Conservation (phyloP, 2,329 filamentous ascomycete species). For the Lecanicillium sp. region DNA sequence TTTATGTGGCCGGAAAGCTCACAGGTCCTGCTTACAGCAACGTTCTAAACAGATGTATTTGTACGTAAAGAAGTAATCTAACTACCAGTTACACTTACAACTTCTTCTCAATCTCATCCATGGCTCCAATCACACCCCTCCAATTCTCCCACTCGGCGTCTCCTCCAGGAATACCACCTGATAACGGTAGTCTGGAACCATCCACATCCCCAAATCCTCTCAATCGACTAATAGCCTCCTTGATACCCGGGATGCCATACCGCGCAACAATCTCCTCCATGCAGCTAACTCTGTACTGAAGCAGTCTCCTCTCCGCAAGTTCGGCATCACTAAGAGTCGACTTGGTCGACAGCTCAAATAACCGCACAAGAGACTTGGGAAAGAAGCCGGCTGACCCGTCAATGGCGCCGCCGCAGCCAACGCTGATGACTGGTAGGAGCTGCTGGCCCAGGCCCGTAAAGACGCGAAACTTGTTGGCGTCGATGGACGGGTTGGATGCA, state of each 20-base stretch:
- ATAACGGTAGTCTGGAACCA: conserved; percentile 50
- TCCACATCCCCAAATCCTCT: conserved; percentile 50
- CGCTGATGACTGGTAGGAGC: conserved; percentile 48
- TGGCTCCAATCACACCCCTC: conserved; percentile 32
- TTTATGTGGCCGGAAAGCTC: too few relatives aligned
- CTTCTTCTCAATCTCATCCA: conserved; percentile 33
- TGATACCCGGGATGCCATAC: conserved; percentile 56
- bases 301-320: conserved; percentile 38
- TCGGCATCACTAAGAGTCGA: conserved; percentile 26
- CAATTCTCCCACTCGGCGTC: conserved; percentile 49
- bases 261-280: conserved; percentile 54
- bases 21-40: too few relatives aligned
- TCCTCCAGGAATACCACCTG: conserved; percentile 48
- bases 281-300: conserved; percentile 54
- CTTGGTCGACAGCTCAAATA: conserved; percentile 40
- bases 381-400: conserved; percentile 56
- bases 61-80: too few relatives aligned
- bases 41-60: too few relatives aligned
- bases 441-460: conserved; percentile 61
- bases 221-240: conserved; percentile 52
- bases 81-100: conserved; percentile 10
- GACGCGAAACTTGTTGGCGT: conserved; percentile 48
- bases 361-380: conserved; percentile 49
- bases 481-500: conserved; percentile 49
- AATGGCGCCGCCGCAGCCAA: conserved; percentile 52